Base-by-base conservation (phyloP, 2,329 filamentous ascomycete species). In the Hymenoscyphus repandus region DNA sequence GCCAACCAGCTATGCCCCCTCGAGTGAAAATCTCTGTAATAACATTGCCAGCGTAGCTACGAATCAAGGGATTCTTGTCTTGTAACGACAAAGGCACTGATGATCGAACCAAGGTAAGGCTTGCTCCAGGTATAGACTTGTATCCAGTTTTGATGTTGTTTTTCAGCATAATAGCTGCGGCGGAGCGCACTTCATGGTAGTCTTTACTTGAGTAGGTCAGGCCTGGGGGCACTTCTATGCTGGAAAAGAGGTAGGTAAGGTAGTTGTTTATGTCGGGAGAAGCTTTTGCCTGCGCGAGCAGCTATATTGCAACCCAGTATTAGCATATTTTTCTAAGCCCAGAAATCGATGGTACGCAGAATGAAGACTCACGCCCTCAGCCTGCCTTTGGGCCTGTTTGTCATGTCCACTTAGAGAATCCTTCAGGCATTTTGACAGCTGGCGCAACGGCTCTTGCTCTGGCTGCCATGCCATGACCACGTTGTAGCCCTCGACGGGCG, bases 181-280 rank as follows among this genome's bases (percentile, higher is more conserved):
- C 88, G 54, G 88, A 88, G 57, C 93, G 86, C 54, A 95, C 85
- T 45, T 89, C 73, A 68, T 86, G 80, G 72, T 90, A 85, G 66
- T 88, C 75, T 57, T 77, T 65, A 59, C 74, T 64, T 47, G 76
- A 79, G 61, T 80, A 79, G 60, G 74, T 74, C 65, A 88, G 73
- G 56, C 75, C 82, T 50, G 74, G 70, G 42, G 86, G 81, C 45
- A 77, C 74, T 57, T 83, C 77, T 50, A 81, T 68, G 62, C 80
- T 90, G 53, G 88, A 89, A 70, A 95, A 89, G 56, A 99, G 80
- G 70, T 88, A 96, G 61, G 89, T 88, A 40, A 99, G 83, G 70
- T 99, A 99, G 72, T 97, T 97, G 75, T 95, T 92, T 75, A 96
- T 88, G 69, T 97, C 92, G 44, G 91, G 91, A 10, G 88, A 93